Evolutionary conservation across 148 eudicot species (phyloP), one percentile per base, ranked within the genome.

Genomic region (Nyssa sinensis): DNA sequence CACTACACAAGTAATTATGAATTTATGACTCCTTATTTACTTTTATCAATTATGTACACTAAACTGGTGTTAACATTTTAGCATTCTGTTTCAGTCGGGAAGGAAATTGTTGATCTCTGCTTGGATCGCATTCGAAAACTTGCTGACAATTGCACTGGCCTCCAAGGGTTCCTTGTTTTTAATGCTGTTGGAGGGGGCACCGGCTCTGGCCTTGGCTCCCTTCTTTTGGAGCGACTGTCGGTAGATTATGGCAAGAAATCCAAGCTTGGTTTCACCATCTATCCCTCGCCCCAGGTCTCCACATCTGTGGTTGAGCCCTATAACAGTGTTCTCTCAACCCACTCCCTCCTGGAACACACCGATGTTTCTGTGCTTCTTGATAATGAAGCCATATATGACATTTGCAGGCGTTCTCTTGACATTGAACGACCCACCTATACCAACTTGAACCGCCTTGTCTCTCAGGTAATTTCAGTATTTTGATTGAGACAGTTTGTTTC

Each of bases 61-160:
- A 23, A 24, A 25, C 35, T 24, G 23, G 29, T 71, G 4, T 12
- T 25, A 6, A 21, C 0, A 9, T 1, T 30, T 14, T 23, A 8
- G 2, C 30, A 23, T 13, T 71, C 13, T 64, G 35, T 71, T 44
- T 8, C 74, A 81, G 84, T 77, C 67, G 84, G 84, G 37, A 81
- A 81, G 71, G 84, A 81, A 68, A 81, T 81, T 47, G 81, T 81
- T 44, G 84, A 81, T 21, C 75, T 81, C 74, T 81, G 81, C 65
- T 66, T 81, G 58, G 84, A 81, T 51, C 71, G 84, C 31, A 77
- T 81, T 70, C 71, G 84, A 27, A 81, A 77, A 70, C 84, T 81
- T 19, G 84, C 84, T 55, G 84, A 81, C 72, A 81, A 81, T 34
- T 81, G 84, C 81, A 81, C 84, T 67, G 84, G 84, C 74, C 84